Evolutionary conservation across 352 stramenopile species (phyloP).

Genomic region (Plasmopara halstedii): DNA sequence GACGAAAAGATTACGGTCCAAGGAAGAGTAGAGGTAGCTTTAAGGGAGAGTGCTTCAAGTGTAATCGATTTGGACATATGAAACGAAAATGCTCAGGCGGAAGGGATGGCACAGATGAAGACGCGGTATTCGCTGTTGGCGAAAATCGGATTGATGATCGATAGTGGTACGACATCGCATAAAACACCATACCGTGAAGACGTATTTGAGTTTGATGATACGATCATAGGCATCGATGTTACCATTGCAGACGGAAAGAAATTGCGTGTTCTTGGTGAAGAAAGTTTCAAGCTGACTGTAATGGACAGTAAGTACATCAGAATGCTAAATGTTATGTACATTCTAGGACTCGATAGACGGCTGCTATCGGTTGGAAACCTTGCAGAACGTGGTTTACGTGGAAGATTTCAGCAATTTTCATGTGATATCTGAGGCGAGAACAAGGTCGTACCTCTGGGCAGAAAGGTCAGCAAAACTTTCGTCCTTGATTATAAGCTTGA

Average conservation of each 20-base stretch:
- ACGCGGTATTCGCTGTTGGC: background rate
- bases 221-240: slow-evolving; percentile 7
- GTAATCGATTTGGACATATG: too few relatives aligned
- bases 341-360: slow-evolving; percentile 9
- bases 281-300: slow-evolving; percentile 2
- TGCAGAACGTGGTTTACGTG: slow-evolving; percentile 1
- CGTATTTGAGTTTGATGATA: slow-evolving; percentile 1
- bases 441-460: slow-evolving; percentile 3
- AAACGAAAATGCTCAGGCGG: too few relatives aligned
- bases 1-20: too few relatives aligned
- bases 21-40: too few relatives aligned
- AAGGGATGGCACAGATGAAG: background rate
- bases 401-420: slow-evolving; percentile 6
- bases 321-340: slow-evolving; percentile 7
- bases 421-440: slow-evolving; percentile 2
- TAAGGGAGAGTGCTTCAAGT: too few relatives aligned
- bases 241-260: slow-evolving; percentile 8
- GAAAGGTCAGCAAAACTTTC: slow-evolving; percentile 11
- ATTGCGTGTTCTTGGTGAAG: slow-evolving; percentile 1
- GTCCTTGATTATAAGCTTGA: slow-evolving; percentile 11
- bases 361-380: slow-evolving; percentile 6
- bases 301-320: background rate
- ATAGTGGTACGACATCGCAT: too few relatives aligned
- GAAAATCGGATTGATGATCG: background rate
- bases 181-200: background rate